phyloP scores from a whole-genome alignment of 805 yeast genomes.

The Candida argentea region DNA sequence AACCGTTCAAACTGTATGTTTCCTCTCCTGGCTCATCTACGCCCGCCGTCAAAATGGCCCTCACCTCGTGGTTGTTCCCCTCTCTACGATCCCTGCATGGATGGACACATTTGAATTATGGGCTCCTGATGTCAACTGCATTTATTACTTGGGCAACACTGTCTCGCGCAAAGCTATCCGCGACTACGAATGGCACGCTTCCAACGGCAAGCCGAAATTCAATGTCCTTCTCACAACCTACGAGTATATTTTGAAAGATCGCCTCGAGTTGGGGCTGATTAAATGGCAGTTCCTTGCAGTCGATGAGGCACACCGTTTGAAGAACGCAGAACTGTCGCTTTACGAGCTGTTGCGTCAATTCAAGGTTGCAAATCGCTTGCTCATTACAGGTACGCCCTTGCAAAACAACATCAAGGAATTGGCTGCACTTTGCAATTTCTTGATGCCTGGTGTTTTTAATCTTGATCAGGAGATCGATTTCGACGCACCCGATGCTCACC shows the following conservation, averaged over 20 bases:
- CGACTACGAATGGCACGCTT: constrained; percentile 69
- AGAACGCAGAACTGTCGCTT: constrained; percentile 86
- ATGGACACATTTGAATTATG: constrained; percentile 96
- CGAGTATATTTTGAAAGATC: constrained; percentile 90
- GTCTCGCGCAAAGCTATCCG: constrained; percentile 74
- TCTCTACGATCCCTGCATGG: constrained; percentile 97
- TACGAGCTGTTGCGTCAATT: constrained; percentile 82
- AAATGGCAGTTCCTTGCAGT: constrained; percentile 97
- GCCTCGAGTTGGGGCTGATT: constrained; percentile 65
- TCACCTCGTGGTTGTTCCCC: constrained; percentile 90
- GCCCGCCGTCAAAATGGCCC: constrained; percentile 98
- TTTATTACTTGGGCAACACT: constrained; percentile 88
- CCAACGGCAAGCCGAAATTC: constrained; percentile 70
- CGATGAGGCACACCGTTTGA: constrained; percentile 95
- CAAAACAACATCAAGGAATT: constrained; percentile 93
- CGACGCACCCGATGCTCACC: constrained; percentile 77
- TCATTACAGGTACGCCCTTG: constrained; percentile 96
- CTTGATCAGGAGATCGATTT: constrained; percentile 95
- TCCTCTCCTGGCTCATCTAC: constrained; percentile 87
- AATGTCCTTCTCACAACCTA: constrained; percentile 90
- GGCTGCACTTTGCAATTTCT: constrained; percentile 87
- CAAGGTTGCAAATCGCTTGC: constrained; percentile 70
- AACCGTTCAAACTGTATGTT: constrained; percentile 93
- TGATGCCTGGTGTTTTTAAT: constrained; percentile 88
- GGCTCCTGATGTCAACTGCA: constrained; percentile 93